Percentiles rank a stretch among this genome's conserved stretches.
phyloP scores from a whole-genome alignment of 2,329 filamentous ascomycete species.

The Fusarium chaquense region DNA sequence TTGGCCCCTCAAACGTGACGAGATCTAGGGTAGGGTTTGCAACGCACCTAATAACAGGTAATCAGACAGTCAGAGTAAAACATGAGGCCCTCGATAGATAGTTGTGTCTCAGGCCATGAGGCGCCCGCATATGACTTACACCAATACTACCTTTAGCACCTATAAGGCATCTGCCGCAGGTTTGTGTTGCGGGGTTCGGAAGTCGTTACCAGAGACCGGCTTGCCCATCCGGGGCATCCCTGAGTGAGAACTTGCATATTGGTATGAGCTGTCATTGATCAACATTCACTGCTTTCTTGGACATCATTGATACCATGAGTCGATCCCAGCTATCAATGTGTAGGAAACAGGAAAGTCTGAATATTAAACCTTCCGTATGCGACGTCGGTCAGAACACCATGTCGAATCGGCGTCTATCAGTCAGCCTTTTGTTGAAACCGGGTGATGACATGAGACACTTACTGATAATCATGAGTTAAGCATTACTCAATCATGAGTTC shows the following conservation, averaged over 20 bases:
- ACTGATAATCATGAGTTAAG: neutral
- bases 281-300: neutral
- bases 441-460: conserved; percentile 3
- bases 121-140: neutral
- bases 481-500: neutral
- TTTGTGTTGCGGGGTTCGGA: neutral
- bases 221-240: neutral
- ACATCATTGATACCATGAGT: neutral
- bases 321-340: neutral
- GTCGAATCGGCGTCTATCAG: neutral
- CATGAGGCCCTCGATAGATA: neutral
- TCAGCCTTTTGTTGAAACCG: neutral
- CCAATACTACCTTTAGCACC: neutral
- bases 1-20: neutral
- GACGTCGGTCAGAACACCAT: neutral
- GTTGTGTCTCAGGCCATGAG: neutral
- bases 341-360: neutral
- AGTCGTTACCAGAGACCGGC: too few relatives aligned
- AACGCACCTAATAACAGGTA: neutral
- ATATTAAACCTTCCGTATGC: neutral
- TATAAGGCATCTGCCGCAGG: neutral
- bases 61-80: too few relatives aligned
- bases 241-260: neutral
- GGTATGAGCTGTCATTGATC: neutral
- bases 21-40: neutral